Evolutionary conservation across 371 early-diverging fungal species (phyloP), one percentile per base, ranked within the genome.

Genomic region (Syncephalis plumigaleata): DNA sequence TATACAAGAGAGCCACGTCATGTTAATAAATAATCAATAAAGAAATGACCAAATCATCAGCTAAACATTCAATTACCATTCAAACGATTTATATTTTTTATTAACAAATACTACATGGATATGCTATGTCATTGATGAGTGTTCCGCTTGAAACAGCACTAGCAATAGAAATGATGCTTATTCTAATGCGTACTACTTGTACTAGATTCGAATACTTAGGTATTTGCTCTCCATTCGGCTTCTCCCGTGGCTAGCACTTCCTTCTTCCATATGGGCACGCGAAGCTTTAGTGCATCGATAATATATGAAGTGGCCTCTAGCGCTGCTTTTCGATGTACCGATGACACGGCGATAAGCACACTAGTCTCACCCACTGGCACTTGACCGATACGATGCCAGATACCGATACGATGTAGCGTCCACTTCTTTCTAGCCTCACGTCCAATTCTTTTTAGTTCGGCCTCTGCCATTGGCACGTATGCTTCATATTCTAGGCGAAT

Each of bases 181-280:
- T n/a, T n/a, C n/a, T n/a, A n/a, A n/a, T n/a, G n/a, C n/a, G n/a
- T n/a, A n/a, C n/a, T n/a, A n/a, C n/a, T n/a, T n/a, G n/a, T n/a
- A n/a, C n/a, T n/a, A n/a, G n/a, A n/a, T n/a, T n/a, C n/a, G n/a
- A n/a, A n/a, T n/a, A n/a, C n/a, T n/a, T 31, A 4, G 11, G 31
- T 31, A 31, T 77, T 77, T 44, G 60, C 79, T 64, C 83, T 87
- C 90, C 90, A 86, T 4, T 68, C 63, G 24, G 71, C 75, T 1
- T 58, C 57, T 0, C 87, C 90, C 52, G 81, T 84, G 16, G 67
- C 67, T 46, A 88, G 81, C 2, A 81, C 60, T 58, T 92, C 93
- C 56, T 77, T 79, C 57, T 92, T 92, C 91, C 91, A 92, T 37
- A 92, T 84, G 1, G 90, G 90, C 40, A 84, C 79, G 9, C 70